Conservation (phyloP, 106 monocot species). For the Dactylorhiza incarnata region DNA sequence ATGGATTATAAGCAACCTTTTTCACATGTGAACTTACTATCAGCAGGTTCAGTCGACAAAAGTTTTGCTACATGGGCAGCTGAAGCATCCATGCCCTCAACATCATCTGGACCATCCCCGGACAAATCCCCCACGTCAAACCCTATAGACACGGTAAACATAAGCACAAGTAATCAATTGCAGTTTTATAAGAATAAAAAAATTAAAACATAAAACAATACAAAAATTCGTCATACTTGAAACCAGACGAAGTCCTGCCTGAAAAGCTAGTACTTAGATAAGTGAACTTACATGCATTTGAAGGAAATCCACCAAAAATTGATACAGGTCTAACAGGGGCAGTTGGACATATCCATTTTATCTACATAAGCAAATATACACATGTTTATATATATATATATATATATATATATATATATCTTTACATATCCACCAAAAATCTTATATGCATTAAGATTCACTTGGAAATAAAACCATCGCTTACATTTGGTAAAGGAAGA, state of each 20-base stretch:
- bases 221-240: not conserved
- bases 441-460: not conserved
- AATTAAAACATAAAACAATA: not conserved
- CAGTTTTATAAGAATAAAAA: conserved; percentile 9
- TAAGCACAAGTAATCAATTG: not conserved
- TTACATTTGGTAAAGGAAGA: conserved; percentile 95
- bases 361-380: conserved; percentile 28
- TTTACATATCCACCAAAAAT: too few relatives aligned
- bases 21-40: conserved; percentile 39
- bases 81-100: conserved; percentile 87
- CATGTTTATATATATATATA: too few relatives aligned
- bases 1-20: not conserved
- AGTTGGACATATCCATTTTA: conserved; percentile 99
- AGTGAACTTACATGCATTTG: conserved; percentile 74
- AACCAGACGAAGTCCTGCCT: not conserved
- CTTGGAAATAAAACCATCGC: conserved; percentile 8
- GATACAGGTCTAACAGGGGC: conserved; percentile 82
- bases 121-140: conserved; percentile 94
- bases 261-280: not conserved
- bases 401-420: too few relatives aligned
- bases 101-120: conserved; percentile 77
- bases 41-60: conserved; percentile 85
- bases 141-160: conserved; percentile 48
- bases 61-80: conserved; percentile 94
- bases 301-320: conserved; percentile 90